Evolutionary conservation across 169 alveolate species (phyloP).

Genomic region (Plasmodium knowlesi): DNA sequence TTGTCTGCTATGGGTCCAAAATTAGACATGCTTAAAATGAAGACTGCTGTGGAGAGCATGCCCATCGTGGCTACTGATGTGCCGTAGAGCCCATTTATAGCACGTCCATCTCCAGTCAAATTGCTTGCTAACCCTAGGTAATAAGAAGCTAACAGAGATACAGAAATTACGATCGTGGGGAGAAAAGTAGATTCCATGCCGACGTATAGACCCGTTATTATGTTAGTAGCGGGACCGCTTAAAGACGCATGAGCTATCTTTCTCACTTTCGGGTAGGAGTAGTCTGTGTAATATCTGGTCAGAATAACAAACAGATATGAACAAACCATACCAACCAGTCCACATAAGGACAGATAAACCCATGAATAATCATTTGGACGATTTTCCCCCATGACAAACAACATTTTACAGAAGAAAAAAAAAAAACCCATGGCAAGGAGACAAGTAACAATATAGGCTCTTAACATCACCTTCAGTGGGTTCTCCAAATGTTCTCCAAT

Average conservation of each 20-base stretch:
- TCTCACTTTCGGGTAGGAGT: constrained; percentile 85
- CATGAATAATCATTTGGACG: constrained; percentile 74
- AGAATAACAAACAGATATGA: constrained; percentile 89
- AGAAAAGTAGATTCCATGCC: constrained; percentile 84
- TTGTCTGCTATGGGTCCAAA: constrained; percentile 92
- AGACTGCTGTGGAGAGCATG: constrained; percentile 86
- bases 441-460: constrained; percentile 84
- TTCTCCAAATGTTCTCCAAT: constrained; percentile 32
- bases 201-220: constrained; percentile 88
- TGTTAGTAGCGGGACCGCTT: constrained; percentile 91
- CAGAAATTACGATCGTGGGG: constrained; percentile 83
- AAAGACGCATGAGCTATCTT: constrained; percentile 88
- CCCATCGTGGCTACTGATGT: constrained; percentile 92
- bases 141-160: constrained; percentile 79
- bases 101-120: constrained; percentile 19
- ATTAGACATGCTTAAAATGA: constrained; percentile 85
- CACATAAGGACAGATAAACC: constrained; percentile 83
- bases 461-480: constrained; percentile 52
- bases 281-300: constrained; percentile 92
- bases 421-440: constrained; percentile 83
- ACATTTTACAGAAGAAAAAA: constrained; percentile 80
- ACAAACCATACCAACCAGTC: constrained; percentile 87
- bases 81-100: constrained; percentile 87
- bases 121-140: constrained; percentile 73
- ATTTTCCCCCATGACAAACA: constrained; percentile 65